Evolutionary conservation across 75 land plant genomes (phyloP).

Genomic region (Pinus albicaulis): DNA sequence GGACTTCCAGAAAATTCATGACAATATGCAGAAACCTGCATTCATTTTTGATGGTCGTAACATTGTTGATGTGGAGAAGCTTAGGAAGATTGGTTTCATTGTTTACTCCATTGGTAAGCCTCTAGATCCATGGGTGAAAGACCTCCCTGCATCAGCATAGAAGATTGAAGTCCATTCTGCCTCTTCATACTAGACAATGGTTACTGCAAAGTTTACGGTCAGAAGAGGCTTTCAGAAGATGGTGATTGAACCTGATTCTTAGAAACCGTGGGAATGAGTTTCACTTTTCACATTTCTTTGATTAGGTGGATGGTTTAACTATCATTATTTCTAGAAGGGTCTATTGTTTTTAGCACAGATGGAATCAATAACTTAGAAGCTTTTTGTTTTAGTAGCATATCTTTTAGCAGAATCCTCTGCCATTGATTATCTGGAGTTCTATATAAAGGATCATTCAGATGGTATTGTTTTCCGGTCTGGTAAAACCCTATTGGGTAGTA

Average conservation of each 20-base stretch:
- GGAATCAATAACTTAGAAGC: too few relatives aligned
- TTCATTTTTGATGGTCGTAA: conserved; percentile 59
- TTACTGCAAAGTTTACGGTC: not conserved
- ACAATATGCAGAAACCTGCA: conserved; percentile 57
- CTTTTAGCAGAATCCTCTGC: too few relatives aligned
- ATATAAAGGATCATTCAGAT: too few relatives aligned
- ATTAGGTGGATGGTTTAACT: not conserved
- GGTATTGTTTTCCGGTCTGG: too few relatives aligned
- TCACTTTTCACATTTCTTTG: not conserved
- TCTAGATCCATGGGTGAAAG: conserved; percentile 57
- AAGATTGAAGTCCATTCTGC: not conserved
- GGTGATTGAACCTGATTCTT: not conserved
- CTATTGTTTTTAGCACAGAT: too few relatives aligned
- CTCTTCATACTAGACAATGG: not conserved
- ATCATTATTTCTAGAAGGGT: too few relatives aligned
- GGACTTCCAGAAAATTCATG: conserved; percentile 56
- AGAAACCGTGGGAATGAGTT: not conserved
- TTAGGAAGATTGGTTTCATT: conserved; percentile 56
- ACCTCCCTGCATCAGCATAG: conserved; percentile 31
- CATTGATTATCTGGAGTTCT: too few relatives aligned
- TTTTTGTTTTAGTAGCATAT: too few relatives aligned
- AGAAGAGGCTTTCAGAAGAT: not conserved
- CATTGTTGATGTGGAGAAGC: conserved; percentile 37
- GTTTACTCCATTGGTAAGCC: conserved; percentile 68
- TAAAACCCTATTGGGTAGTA: too few relatives aligned